Base-by-base conservation (phyloP, 331 rosid species). In the Malus hybrid region DNA sequence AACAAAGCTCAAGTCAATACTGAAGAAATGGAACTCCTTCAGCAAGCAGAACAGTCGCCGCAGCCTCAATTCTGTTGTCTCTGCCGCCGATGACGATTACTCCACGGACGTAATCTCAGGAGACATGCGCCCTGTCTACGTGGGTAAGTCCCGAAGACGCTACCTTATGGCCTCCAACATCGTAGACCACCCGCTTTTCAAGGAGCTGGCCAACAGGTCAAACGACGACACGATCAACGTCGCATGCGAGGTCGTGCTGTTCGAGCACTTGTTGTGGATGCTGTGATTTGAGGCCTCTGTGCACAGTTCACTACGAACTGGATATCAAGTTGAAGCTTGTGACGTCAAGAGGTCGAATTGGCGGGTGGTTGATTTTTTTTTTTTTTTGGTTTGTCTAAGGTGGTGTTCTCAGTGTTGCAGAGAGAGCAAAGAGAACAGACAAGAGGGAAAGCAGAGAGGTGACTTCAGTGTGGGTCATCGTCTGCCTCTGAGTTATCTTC, bases 231-330 rank as follows among this genome's bases (percentile, higher is more conserved):
- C 90, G 2, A 64, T 87, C 73, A 87, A 81, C 55, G 92, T 92
- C 6, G 85, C 92, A 0, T 92, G 97, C 70, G 97, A 92, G 80
- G 97, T 92, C 39, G 94, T 92, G 52, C 81, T 92, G 67, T 92
- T 92, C 73, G 97, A 92, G 63, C 97, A 92, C 84, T 63, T 92
- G 75, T 86, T 92, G 7, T 92, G 97, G 97, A 92, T 92, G 97
- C 91, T 92, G 24, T 24, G 24, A 24, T 24, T 24, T 24, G 24
- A 1, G 24, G 24, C 24, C 24, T 24, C 24, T 24, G 24, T 24
- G 24, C 24, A 24, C 24, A 24, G 24, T 24, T 24, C 24, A 24
- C 24, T 24, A 24, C 24, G 24, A 24, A 24, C 24, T 24, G 24
- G 24, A 24, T 24, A 24, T 24, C 24, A 24, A 24, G 24, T 24